Percentiles rank a stretch among this genome's conserved stretches.
Evolutionary conservation across 176 grass and related monocot genomes (phyloP).

Genomic region (Metroxylon sagu): DNA sequence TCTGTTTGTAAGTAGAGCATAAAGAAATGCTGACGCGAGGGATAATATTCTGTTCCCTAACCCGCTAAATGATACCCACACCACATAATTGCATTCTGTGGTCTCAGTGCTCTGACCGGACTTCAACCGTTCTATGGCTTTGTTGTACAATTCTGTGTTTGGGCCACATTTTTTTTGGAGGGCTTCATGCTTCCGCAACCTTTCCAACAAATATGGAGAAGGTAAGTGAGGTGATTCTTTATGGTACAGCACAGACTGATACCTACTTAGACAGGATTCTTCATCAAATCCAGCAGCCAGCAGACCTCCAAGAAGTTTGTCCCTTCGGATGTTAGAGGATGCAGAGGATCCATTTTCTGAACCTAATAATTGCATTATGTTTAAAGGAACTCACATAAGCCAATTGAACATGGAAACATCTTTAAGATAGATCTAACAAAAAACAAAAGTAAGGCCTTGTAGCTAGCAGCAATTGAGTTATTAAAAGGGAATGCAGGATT

Average conservation of each 20-base stretch:
- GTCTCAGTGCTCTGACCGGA: constrained; percentile 28
- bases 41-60: constrained; percentile 53
- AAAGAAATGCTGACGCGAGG: constrained; percentile 55
- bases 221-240: constrained; percentile 29
- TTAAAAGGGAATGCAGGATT: too few relatives aligned
- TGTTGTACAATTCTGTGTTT: constrained; percentile 37
- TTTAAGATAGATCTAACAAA: too few relatives aligned
- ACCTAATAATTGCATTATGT: too few relatives aligned
- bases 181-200: constrained; percentile 55
- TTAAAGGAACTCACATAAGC: too few relatives aligned
- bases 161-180: constrained; percentile 51
- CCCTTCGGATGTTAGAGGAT: not conserved
- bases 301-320: constrained; percentile 45
- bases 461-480: too few relatives aligned
- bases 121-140: constrained; percentile 36
- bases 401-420: too few relatives aligned
- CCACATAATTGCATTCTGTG: constrained; percentile 51
- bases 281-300: constrained; percentile 34
- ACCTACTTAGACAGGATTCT: constrained; percentile 41
- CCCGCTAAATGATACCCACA: constrained; percentile 36
- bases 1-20: constrained; percentile 47
- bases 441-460: too few relatives aligned
- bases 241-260: constrained; percentile 22
- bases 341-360: too few relatives aligned
- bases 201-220: constrained; percentile 46